Base-by-base conservation (phyloP, 1,284 basidiomycete species). In the Coniophora puteana region DNA sequence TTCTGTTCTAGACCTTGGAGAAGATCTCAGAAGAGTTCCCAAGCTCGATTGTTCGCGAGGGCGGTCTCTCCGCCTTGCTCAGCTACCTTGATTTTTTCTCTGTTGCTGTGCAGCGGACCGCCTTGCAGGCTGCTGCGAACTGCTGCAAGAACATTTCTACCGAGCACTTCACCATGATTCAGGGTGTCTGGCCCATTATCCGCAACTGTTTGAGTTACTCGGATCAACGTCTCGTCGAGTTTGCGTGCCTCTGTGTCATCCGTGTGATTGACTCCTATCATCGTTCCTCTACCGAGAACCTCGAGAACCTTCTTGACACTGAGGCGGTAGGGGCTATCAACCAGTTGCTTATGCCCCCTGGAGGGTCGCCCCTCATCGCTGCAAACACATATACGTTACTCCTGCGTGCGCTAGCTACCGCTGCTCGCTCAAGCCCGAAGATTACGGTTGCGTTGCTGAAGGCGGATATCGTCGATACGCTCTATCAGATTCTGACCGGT, bases 21-120 rank as follows among this genome's bases (percentile, higher is more conserved):
- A 97, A 97, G 69, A 93, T 97, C 32, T 94, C 93, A 2, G 90
- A 93, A 60, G 94, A 96, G 63, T 92, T 93, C 53, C 93, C 94
- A 1, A 89, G 88, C 45, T 82, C 93, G 10, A 95, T 97, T 51
- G 92, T 96, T 14, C 83, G 91, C 38, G 93, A 96, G 68, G 91
- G 90, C 38, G 94, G 94, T 28, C 74, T 97, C 14, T 80, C 87
- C 17, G 93, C 93, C 14, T 70, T 97, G 24, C 78, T 97, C 52
- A 92, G 90, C 59, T 96, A 88, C 65, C 82, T 97, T 49, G 93
- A 96, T 59, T 97, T 97, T 69, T 96, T 97, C 67, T 93, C 91
- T 10, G 96, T 93, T 51, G 90, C 93, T 34, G 93, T 96, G 7
- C 94, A 97, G 61, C 80, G 94, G 40, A 96, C 92, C 0, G 94